Evolutionary conservation across 495 filamentous ascomycete species (phyloP).

Genomic region (Neurospora hispaniola): DNA sequence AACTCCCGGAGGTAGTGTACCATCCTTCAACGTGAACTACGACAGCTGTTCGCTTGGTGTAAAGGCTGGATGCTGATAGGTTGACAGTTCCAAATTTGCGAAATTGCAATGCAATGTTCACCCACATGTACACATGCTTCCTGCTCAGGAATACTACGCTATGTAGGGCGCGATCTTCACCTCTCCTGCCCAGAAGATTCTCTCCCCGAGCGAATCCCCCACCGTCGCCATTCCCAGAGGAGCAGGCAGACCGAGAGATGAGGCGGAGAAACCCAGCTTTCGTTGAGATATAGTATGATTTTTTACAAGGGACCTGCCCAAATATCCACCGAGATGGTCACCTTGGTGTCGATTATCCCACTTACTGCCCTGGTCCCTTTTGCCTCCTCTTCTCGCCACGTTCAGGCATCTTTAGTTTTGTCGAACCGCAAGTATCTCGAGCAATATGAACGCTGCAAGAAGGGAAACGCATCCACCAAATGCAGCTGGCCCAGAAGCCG

Average conservation of each 20-base stretch:
- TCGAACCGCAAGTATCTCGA: neutral
- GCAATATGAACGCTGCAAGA: neutral
- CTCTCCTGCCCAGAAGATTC: neutral
- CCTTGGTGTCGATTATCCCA: neutral
- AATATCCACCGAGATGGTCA: neutral
- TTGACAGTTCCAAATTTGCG: neutral
- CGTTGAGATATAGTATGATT: neutral
- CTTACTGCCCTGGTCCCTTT: no score
- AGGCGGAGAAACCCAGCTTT: neutral
- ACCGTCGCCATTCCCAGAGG: neutral
- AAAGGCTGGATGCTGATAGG: neutral
- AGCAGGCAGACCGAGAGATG: neutral
- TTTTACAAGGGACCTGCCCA: neutral
- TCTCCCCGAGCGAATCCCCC: constrained; percentile 1
- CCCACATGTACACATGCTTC: neutral
- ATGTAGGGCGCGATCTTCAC: neutral
- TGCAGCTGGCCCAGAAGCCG: neutral
- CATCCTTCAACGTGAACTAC: neutral
- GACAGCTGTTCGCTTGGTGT: neutral
- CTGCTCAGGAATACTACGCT: neutral
- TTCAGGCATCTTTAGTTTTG: neutral
- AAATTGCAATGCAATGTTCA: neutral
- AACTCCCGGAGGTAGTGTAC: neutral
- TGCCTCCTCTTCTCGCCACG: no score
- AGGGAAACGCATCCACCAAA: neutral